phyloP scores from a whole-genome alignment of 345 rosid genomes.

The Bruguiera sexangula region DNA sequence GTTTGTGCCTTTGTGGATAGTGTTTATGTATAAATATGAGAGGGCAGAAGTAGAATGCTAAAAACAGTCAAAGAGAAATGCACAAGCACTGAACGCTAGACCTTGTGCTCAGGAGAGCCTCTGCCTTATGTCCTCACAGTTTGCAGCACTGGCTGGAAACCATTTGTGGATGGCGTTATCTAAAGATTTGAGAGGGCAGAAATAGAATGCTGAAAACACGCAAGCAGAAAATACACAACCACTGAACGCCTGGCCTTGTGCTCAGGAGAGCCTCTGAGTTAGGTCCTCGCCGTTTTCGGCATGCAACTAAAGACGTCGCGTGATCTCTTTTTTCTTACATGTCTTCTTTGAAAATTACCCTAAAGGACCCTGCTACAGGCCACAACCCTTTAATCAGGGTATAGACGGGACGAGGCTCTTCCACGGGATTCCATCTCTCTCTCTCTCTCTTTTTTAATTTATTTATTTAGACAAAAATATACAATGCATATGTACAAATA shows the following conservation, averaged over 20 bases:
- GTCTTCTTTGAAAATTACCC: too few species aligned
- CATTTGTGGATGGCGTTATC: background rate
- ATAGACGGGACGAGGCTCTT: too few species aligned
- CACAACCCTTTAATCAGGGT: too few species aligned
- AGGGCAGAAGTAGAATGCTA: slow-evolving; percentile 1
- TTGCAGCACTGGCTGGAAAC: background rate
- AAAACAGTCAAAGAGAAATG: too few species aligned
- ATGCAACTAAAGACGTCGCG: too few species aligned
- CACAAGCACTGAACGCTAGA: background rate
- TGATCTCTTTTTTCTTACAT: too few species aligned
- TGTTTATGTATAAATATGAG: background rate
- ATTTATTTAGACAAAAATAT: too few species aligned
- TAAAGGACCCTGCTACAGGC: too few species aligned
- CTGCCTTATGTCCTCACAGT: background rate
- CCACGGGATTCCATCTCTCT: too few species aligned
- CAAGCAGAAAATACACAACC: too few species aligned
- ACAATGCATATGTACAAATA: too few species aligned
- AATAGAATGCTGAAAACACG: background rate
- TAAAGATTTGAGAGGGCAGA: background rate
- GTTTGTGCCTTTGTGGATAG: background rate
- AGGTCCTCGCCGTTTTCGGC: background rate
- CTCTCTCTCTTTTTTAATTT: too few species aligned
- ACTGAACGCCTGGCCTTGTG: background rate
- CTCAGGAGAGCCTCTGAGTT: background rate
- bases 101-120: slow-evolving; percentile 2